Percentiles rank a stretch among this genome's conserved stretches.
phyloP scores from a whole-genome alignment of 1,284 basidiomycete species.

The Malassezia obtusa region DNA sequence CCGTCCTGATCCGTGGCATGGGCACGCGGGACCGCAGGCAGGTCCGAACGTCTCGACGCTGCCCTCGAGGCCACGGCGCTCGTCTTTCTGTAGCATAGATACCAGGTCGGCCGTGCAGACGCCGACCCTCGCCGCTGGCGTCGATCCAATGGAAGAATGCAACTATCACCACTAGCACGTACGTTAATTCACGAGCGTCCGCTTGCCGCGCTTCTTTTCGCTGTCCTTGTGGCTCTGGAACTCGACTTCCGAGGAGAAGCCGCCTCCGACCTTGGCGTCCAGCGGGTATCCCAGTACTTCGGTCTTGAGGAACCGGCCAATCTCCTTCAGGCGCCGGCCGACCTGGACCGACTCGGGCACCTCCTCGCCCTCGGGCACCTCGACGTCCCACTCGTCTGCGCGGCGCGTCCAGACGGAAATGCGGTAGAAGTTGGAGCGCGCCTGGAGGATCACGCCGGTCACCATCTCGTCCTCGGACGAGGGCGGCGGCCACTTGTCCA shows the following conservation, averaged over 20 bases:
- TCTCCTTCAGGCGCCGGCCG: constrained; percentile 61
- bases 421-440: constrained; percentile 88
- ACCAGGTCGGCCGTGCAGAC: too few species aligned
- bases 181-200: constrained; percentile 4
- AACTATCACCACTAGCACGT: too few species aligned
- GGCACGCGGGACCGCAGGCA: not conserved
- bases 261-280: constrained; percentile 59
- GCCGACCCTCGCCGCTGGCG: not conserved
- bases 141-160: too few species aligned
- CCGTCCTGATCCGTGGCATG: not conserved
- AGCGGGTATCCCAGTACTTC: constrained; percentile 73
- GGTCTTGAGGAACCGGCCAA: constrained; percentile 79
- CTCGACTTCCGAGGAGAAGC: constrained; percentile 53
- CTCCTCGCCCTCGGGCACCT: constrained; percentile 17
- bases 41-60: not conserved
- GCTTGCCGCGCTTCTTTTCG: constrained; percentile 75
- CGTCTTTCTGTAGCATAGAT: constrained; percentile 5
- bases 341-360: constrained; percentile 56
- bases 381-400: constrained; percentile 56
- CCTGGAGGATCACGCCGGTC: constrained; percentile 75
- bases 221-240: constrained; percentile 49
- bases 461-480: constrained; percentile 32
- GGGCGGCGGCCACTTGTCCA: constrained; percentile 21
- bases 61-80: not conserved
- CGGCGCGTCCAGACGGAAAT: constrained; percentile 88